A percentile compares a stretch with the other conserved stretches of the same genome.
phyloP scores from a whole-genome alignment of 2,329 filamentous ascomycete genomes.

The Verticillium nonalfalfae region DNA sequence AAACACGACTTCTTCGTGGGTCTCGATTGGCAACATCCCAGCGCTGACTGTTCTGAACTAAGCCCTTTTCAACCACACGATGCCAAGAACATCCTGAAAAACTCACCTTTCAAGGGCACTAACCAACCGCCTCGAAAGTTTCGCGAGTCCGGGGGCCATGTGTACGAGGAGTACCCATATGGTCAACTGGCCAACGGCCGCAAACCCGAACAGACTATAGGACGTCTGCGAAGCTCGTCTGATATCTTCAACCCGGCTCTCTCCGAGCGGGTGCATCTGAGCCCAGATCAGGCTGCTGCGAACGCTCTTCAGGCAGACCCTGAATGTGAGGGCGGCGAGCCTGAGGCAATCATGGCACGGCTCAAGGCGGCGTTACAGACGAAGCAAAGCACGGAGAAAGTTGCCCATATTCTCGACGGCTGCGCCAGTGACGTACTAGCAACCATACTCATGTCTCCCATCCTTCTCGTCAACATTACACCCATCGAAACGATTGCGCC shows the following conservation, averaged over 20 bases:
- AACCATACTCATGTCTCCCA: constrained; percentile 1
- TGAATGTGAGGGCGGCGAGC: neutral
- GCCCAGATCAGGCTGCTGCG: neutral
- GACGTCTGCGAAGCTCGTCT: neutral
- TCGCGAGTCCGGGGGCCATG: neutral
- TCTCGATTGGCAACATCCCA: constrained; percentile 2
- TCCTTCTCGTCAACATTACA: neutral
- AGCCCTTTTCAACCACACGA: neutral
- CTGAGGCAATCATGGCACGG: neutral
- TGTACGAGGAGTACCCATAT: neutral
- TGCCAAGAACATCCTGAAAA: neutral
- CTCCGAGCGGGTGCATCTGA: neutral
- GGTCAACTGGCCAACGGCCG: neutral
- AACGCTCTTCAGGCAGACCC: neutral
- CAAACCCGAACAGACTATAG: neutral
- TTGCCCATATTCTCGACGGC: neutral
- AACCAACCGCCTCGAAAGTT: neutral
- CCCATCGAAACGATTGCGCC: neutral
- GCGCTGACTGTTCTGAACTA: neutral
- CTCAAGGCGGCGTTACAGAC: constrained; percentile 1
- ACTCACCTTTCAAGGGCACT: neutral
- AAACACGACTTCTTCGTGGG: constrained; percentile 1
- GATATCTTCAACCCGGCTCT: constrained; percentile 1
- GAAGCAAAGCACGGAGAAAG: constrained; percentile 1
- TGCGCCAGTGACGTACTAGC: neutral